phyloP scores from a whole-genome alignment of 495 filamentous ascomycete genomes.

The Xylaria acuta region DNA sequence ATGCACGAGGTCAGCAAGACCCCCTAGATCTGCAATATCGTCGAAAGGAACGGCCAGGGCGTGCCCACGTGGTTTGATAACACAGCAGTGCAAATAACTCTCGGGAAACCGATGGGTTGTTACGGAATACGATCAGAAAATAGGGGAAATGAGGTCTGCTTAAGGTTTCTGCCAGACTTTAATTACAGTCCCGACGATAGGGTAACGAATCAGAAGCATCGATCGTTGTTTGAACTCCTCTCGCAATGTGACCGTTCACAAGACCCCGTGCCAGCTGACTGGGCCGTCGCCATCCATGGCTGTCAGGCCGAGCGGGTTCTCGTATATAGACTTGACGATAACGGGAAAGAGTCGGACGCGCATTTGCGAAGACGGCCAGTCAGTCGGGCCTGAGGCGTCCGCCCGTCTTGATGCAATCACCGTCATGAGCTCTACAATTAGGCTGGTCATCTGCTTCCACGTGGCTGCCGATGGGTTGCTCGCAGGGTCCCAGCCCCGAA shows the following conservation, averaged over 20 bases:
- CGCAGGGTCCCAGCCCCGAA: constrained; percentile 3
- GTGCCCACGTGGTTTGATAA: not conserved
- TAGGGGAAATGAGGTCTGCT: constrained; percentile 39
- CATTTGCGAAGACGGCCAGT: constrained; percentile 8
- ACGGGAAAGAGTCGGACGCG: constrained; percentile 65
- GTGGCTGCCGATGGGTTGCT: constrained; percentile 7
- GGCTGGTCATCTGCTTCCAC: not conserved
- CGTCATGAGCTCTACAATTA: constrained; percentile 3
- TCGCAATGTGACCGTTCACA: constrained; percentile 27
- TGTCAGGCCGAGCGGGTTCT: constrained; percentile 43
- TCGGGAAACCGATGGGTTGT: constrained; percentile 29
- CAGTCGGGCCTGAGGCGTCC: not conserved
- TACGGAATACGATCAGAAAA: constrained; percentile 36
- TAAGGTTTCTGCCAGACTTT: constrained; percentile 39
- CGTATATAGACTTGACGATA: constrained; percentile 71
- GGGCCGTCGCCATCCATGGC: constrained; percentile 21
- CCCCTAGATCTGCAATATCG: not conserved
- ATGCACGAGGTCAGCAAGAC: constrained; percentile 13
- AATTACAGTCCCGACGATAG: constrained; percentile 33
- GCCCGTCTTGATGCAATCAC: not conserved
- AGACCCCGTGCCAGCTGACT: constrained; percentile 25
- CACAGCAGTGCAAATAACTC: constrained; percentile 23
- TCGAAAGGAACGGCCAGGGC: not conserved
- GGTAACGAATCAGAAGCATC: constrained; percentile 42
- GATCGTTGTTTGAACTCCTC: constrained; percentile 25